Percentiles rank a stretch among this genome's conserved stretches.
phyloP scores from a whole-genome alignment of 306 rosid genomes.

The Hippophae rhamnoides region DNA sequence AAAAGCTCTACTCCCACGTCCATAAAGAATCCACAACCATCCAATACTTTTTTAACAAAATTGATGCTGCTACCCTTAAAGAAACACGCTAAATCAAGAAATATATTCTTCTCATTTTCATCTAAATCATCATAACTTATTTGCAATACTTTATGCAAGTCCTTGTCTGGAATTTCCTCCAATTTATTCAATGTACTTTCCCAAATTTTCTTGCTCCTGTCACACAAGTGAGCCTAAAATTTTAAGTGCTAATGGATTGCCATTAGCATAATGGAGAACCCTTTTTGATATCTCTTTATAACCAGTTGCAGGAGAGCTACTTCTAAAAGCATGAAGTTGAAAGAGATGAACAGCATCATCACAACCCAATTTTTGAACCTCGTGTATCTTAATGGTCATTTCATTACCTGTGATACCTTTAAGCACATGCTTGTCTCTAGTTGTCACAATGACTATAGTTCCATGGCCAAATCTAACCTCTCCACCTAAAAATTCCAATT shows the following conservation, averaged over 20 bases:
- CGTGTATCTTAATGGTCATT: background rate
- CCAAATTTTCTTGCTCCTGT: background rate
- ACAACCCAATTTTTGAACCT: background rate
- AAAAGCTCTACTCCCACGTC: background rate
- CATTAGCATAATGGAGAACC: background rate
- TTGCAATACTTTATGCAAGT: background rate
- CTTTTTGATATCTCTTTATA: background rate
- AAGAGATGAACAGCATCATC: constrained; percentile 4
- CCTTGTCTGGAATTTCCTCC: background rate
- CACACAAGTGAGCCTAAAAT: background rate
- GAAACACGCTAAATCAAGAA: constrained; percentile 9
- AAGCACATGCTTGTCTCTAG: background rate
- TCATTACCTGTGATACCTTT: no score
- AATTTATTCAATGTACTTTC: background rate
- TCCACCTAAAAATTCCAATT: background rate
- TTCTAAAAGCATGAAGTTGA: background rate
- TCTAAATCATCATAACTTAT: constrained; percentile 4
- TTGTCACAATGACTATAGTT: background rate
- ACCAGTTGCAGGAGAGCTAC: background rate
- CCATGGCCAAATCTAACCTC: background rate
- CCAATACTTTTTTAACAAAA: background rate
- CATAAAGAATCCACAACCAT: background rate
- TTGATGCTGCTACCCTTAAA: background rate
- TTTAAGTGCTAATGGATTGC: constrained; percentile 4
- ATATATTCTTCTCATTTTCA: background rate